Evolutionary conservation across 2,329 filamentous ascomycete genomes (phyloP).

Genomic region (Penicillium sp.): DNA sequence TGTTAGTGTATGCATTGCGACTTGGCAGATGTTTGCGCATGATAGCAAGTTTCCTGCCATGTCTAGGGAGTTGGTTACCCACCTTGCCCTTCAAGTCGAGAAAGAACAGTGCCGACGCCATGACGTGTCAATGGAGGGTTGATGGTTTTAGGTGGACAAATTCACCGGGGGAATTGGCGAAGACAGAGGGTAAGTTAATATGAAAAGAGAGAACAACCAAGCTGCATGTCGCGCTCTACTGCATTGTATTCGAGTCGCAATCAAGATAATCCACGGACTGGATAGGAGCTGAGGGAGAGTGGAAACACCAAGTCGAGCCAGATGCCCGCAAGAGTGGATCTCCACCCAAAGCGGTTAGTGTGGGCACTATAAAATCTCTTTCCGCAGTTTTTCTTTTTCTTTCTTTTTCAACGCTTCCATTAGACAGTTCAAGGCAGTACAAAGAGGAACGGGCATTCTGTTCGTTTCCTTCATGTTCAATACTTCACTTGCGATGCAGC

Average conservation of each 20-base stretch:
- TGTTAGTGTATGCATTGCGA: constrained; percentile 20
- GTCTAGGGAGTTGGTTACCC: constrained; percentile 24
- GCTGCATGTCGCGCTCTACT: constrained; percentile 14
- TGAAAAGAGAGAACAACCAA: constrained; percentile 8
- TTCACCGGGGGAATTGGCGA: background rate
- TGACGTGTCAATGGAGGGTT: constrained; percentile 47
- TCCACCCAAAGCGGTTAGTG: constrained; percentile 30
- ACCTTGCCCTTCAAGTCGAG: constrained; percentile 99
- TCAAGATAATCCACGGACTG: background rate
- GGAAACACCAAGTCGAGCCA: constrained; percentile 3
- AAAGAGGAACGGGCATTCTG: constrained; percentile 68
- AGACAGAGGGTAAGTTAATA: background rate
- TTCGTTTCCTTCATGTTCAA: constrained; percentile 55
- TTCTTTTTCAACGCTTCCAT: constrained; percentile 66
- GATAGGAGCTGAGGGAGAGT: constrained; percentile 5
- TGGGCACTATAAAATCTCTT: constrained; percentile 22
- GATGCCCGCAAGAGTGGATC: constrained; percentile 14
- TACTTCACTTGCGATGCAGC: constrained; percentile 65
- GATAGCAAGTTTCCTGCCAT: background rate
- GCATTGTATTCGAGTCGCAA: constrained; percentile 5
- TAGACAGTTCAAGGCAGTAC: constrained; percentile 82
- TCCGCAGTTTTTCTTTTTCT: constrained; percentile 21
- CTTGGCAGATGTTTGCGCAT: background rate
- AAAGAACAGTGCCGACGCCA: constrained; percentile 98
- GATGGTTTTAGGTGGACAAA: background rate